A percentile compares a stretch with the other conserved stretches of the same genome.
phyloP scores from a whole-genome alignment of 164 flowering plant species.

The Macadamia tetraphylla region DNA sequence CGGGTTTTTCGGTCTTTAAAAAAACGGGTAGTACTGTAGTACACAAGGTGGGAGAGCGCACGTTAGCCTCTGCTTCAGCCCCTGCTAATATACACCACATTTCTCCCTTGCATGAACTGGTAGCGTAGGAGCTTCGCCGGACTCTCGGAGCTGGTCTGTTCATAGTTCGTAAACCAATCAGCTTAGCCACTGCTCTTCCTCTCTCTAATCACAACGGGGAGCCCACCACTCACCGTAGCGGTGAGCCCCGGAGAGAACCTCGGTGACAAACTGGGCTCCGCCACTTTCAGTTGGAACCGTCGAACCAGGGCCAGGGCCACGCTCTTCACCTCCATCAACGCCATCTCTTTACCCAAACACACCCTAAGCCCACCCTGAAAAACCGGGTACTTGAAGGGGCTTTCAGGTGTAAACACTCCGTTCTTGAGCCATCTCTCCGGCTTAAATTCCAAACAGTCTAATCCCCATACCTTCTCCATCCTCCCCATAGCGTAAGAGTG shows the following conservation, averaged over 20 bases:
- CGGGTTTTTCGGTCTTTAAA: too few species aligned
- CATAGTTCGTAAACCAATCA: too few species aligned
- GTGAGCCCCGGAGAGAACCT: constrained; percentile 58
- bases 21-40: too few species aligned
- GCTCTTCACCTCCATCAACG: constrained; percentile 40
- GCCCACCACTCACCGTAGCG: constrained; percentile 42
- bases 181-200: constrained; percentile 4
- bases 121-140: too few species aligned
- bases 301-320: constrained; percentile 33
- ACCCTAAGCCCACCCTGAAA: constrained; percentile 63
- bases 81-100: too few species aligned
- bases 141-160: too few species aligned
- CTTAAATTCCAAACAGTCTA: constrained; percentile 53
- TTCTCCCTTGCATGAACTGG: too few species aligned
- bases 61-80: too few species aligned
- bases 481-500: constrained; percentile 84
- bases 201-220: constrained; percentile 27
- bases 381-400: constrained; percentile 58
- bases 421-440: constrained; percentile 71
- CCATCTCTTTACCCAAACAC: constrained; percentile 68
- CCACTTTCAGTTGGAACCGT: constrained; percentile 23
- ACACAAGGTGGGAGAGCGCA: too few species aligned
- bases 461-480: constrained; percentile 67
- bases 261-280: constrained; percentile 7
- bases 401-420: constrained; percentile 29